phyloP scores from a whole-genome alignment of 768 basidiomycete species.

The Termitomyces titanicus region DNA sequence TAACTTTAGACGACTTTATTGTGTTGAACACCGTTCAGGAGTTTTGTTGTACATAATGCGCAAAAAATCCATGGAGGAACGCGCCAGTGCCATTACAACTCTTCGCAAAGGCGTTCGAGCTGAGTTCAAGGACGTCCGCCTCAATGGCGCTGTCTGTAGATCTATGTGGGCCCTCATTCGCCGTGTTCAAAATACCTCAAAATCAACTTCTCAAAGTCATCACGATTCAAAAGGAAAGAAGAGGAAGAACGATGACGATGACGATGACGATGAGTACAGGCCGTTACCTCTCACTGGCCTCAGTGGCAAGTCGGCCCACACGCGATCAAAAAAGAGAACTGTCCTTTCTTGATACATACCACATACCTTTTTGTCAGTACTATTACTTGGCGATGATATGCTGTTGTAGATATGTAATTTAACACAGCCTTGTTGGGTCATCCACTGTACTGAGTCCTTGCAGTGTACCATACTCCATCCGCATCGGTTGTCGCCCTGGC shows the following conservation, averaged over 20 bases:
- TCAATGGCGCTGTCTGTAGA: conserved; percentile 52
- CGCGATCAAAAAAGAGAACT: conserved; percentile 34
- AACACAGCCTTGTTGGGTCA: conserved; percentile 18
- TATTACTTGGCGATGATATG: not conserved
- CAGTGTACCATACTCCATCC: conserved; percentile 71
- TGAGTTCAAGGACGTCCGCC: conserved; percentile 59
- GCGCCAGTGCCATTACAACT: conserved; percentile 51
- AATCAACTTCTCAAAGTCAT: conserved; percentile 15
- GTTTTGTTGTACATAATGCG: conserved; percentile 60
- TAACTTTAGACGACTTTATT: not conserved
- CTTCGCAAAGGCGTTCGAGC: conserved; percentile 56
- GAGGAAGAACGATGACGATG: conserved; percentile 27
- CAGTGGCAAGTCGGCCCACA: conserved; percentile 31
- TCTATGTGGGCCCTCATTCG: conserved; percentile 58
- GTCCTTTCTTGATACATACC: conserved; percentile 4
- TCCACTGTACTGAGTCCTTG: conserved; percentile 57
- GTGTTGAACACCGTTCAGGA: conserved; percentile 35
- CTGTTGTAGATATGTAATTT: not conserved
- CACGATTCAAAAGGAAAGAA: conserved; percentile 22
- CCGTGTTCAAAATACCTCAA: conserved; percentile 28
- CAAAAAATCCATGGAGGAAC: conserved; percentile 37
- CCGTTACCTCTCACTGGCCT: conserved; percentile 40
- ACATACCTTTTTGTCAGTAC: not conserved
- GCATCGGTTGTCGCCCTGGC: conserved; percentile 72
- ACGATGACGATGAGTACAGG: conserved; percentile 43